A percentile compares a stretch with the other conserved stretches of the same genome.
Conservation (phyloP, 2,329 filamentous ascomycete genomes). For the Juglanconis juglandina region DNA sequence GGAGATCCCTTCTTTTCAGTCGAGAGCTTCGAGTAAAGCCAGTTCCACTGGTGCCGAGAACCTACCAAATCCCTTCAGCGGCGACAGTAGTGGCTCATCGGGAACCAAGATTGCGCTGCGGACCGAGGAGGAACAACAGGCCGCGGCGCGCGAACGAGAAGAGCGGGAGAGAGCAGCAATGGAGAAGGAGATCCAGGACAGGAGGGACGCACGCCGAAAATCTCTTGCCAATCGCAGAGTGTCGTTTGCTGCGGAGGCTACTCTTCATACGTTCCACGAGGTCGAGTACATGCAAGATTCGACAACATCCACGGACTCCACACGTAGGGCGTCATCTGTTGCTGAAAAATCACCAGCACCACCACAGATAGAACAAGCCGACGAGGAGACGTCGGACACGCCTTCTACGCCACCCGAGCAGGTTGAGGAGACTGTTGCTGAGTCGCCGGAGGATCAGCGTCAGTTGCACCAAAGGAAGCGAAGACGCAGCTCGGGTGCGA, state of each 20-base stretch:
- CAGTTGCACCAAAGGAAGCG: slow-evolving; percentile 60
- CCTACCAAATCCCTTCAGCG: slow-evolving; percentile 44
- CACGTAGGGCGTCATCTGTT: slow-evolving; percentile 66
- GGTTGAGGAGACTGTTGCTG: slow-evolving; percentile 52
- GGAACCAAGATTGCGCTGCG: slow-evolving; percentile 61
- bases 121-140: slow-evolving; percentile 69
- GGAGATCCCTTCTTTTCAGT: slow-evolving; percentile 66
- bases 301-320: slow-evolving; percentile 74
- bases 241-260: slow-evolving; percentile 95
- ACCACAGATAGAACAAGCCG: slow-evolving; percentile 27
- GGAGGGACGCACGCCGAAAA: slow-evolving; percentile 85
- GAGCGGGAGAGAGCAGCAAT: slow-evolving; percentile 59
- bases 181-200: slow-evolving; percentile 62
- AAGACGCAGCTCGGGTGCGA: slow-evolving; percentile 64
- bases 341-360: slow-evolving; percentile 29
- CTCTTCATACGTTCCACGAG: slow-evolving; percentile 94
- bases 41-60: slow-evolving; percentile 38
- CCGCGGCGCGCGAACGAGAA: slow-evolving; percentile 65
- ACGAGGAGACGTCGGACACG: slow-evolving; percentile 50
- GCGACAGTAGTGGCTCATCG: slow-evolving; percentile 29
- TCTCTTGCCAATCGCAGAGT: slow-evolving; percentile 90
- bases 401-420: slow-evolving; percentile 62
- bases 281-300: slow-evolving; percentile 86
- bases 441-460: slow-evolving; percentile 63
- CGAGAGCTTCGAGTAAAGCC: slow-evolving; percentile 43